phyloP scores from a whole-genome alignment of 2,329 filamentous ascomycete genomes.

The Colletotrichum cereale region DNA sequence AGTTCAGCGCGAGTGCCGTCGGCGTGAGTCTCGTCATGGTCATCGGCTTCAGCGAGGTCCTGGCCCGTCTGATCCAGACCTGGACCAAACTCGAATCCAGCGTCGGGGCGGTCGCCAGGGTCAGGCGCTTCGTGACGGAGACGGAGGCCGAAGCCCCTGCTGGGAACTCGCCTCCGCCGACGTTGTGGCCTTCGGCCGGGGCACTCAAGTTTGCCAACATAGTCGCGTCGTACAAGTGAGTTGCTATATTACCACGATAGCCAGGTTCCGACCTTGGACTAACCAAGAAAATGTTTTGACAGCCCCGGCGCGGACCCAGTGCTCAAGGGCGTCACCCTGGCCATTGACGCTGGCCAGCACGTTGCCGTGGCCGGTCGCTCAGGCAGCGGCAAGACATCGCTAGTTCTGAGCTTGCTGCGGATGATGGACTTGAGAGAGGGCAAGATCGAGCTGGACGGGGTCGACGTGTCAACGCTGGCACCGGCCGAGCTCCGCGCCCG shows the following conservation, averaged over 20 bases:
- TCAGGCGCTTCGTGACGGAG: conserved; percentile 10
- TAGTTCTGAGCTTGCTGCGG: conserved; percentile 15
- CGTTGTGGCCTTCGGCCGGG: conserved; percentile 6
- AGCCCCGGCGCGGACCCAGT: background rate
- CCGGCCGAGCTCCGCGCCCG: background rate
- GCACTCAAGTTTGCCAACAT: conserved; percentile 11
- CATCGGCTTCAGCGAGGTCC: conserved; percentile 25
- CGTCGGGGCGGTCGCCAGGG: conserved; percentile 18
- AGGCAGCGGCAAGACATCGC: conserved; percentile 27
- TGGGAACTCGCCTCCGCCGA: background rate
- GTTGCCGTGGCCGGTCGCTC: conserved; percentile 24
- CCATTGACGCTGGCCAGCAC: conserved; percentile 4
- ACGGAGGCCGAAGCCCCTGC: background rate
- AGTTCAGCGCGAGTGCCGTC: conserved; percentile 47
- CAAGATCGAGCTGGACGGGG: conserved; percentile 1
- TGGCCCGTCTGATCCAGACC: conserved; percentile 11
- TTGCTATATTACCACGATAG: fast-evolving
- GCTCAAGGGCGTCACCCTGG: conserved; percentile 14
- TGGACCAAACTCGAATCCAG: conserved; percentile 44
- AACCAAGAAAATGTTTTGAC: background rate
- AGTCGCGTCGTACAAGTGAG: conserved; percentile 25
- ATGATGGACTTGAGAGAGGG: conserved; percentile 22
- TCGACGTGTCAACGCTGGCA: conserved; percentile 3
- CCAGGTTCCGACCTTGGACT: background rate
- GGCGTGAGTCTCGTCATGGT: conserved; percentile 40